phyloP scores from a whole-genome alignment of 2,329 filamentous ascomycete species.

The Talaromyces sp. region DNA sequence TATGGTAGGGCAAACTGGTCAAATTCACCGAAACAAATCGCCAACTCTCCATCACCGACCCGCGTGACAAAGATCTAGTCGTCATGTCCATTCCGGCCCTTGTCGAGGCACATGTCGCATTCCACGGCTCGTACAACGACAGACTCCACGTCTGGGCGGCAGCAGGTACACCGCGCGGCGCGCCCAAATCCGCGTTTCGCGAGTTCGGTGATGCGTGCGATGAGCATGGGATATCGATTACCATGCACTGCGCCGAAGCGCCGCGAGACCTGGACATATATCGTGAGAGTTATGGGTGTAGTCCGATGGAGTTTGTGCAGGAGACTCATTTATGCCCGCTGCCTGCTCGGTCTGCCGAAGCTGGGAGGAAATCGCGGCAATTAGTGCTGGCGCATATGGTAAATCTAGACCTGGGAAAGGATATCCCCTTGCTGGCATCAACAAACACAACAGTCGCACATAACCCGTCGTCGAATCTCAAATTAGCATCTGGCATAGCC shows the following conservation, averaged over 20 bases:
- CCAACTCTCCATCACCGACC: slow-evolving; percentile 28
- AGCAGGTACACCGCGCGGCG: slow-evolving; percentile 45
- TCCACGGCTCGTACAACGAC: slow-evolving; percentile 38
- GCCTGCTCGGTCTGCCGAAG: background rate
- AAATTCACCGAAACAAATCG: slow-evolving; percentile 28
- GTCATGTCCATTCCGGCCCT: slow-evolving; percentile 29
- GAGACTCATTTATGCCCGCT: slow-evolving; percentile 29
- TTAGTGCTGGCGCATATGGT: slow-evolving; percentile 50
- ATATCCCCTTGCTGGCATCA: slow-evolving; percentile 37
- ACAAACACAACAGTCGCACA: slow-evolving; percentile 46
- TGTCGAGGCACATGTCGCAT: slow-evolving; percentile 22
- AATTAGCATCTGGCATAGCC: slow-evolving; percentile 50
- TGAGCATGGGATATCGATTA: slow-evolving; percentile 40
- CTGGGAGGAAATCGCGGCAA: slow-evolving; percentile 26
- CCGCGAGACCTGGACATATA: slow-evolving; percentile 26
- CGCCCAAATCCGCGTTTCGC: slow-evolving; percentile 33
- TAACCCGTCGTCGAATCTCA: slow-evolving; percentile 49
- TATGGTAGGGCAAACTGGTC: slow-evolving; percentile 19
- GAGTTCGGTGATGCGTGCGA: slow-evolving; percentile 38
- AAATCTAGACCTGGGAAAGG: slow-evolving; percentile 41
- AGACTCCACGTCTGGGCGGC: slow-evolving; percentile 50
- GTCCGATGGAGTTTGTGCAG: slow-evolving; percentile 37
- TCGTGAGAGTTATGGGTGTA: slow-evolving; percentile 28
- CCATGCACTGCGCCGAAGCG: slow-evolving; percentile 49
- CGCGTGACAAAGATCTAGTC: slow-evolving; percentile 27